phyloP scores from a whole-genome alignment of 1,284 basidiomycete species.

The Malassezia obtusa region DNA sequence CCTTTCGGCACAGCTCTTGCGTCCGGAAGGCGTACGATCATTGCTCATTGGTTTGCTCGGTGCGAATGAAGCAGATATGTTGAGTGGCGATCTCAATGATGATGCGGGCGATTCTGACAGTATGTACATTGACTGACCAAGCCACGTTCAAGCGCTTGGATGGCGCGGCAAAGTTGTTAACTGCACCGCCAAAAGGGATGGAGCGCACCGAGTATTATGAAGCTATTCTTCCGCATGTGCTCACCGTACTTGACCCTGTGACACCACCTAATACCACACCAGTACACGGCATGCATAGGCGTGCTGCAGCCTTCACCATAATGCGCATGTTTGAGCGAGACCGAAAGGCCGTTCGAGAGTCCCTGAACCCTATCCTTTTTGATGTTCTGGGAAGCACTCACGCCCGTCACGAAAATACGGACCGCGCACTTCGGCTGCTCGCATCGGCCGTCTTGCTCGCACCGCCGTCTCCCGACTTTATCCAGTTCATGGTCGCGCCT shows the following conservation, averaged over 20 bases:
- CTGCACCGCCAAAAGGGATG: slow-evolving; percentile 29
- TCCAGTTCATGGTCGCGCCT: slow-evolving; percentile 23
- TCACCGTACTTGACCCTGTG: slow-evolving; percentile 25
- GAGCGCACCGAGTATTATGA: slow-evolving; percentile 19
- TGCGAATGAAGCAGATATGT: slow-evolving; percentile 20
- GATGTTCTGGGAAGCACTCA: slow-evolving; percentile 5
- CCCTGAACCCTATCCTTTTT: slow-evolving; percentile 14
- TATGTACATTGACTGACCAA: slow-evolving; percentile 1
- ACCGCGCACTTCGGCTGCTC: slow-evolving; percentile 19
- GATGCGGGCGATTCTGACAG: slow-evolving; percentile 15
- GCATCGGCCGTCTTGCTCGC: slow-evolving; percentile 28
- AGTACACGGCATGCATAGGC: slow-evolving; percentile 22
- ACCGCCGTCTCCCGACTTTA: slow-evolving; percentile 33
- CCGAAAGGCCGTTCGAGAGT: slow-evolving; percentile 8
- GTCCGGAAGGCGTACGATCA: slow-evolving; percentile 37
- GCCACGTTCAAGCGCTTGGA: slow-evolving; percentile 3
- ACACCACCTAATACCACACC: slow-evolving; percentile 22
- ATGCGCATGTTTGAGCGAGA: slow-evolving; percentile 26
- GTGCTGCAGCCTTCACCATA: slow-evolving; percentile 30
- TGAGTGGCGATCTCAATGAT: slow-evolving; percentile 14
- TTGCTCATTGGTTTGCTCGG: slow-evolving; percentile 32
- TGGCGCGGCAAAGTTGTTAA: slow-evolving; percentile 20
- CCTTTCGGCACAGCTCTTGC: slow-evolving; percentile 33
- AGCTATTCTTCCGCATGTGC: slow-evolving; percentile 21
- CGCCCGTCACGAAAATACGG: not conserved